phyloP scores from a whole-genome alignment of 768 basidiomycete genomes.

The Dioszegia aurantiaca region DNA sequence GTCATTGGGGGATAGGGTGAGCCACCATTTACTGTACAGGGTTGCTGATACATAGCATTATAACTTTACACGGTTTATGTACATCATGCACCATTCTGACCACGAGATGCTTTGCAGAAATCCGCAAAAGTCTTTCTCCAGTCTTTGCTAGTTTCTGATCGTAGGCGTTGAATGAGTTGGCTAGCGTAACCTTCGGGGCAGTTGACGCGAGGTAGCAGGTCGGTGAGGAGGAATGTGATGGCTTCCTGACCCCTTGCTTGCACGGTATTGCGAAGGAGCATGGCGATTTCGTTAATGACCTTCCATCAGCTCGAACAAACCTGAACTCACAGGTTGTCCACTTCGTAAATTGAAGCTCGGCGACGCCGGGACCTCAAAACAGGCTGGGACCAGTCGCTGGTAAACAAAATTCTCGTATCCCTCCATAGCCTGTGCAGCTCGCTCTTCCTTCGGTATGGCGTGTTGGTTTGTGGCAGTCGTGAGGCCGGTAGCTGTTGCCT shows the following conservation, averaged over 20 bases:
- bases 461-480: constrained; percentile 47
- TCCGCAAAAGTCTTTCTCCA: constrained; percentile 51
- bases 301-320: constrained; percentile 48
- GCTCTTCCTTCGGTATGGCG: constrained; percentile 51
- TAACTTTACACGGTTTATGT: background rate
- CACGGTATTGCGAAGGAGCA: constrained; percentile 73
- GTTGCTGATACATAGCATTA: constrained; percentile 3
- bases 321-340: constrained; percentile 67
- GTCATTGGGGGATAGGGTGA: constrained; percentile 42
- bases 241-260: constrained; percentile 78
- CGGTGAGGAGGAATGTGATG: constrained; percentile 70
- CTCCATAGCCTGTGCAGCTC: constrained; percentile 58
- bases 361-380: constrained; percentile 74
- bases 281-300: constrained; percentile 87
- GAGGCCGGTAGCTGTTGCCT: constrained; percentile 35
- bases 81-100: background rate
- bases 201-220: constrained; percentile 81
- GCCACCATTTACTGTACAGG: background rate
- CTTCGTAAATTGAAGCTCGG: constrained; percentile 84
- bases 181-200: constrained; percentile 75
- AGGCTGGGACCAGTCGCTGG: constrained; percentile 73
- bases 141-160: constrained; percentile 47
- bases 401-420: constrained; percentile 93
- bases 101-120: constrained; percentile 44
- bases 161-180: constrained; percentile 59